A percentile compares a stretch with the other conserved stretches of the same genome.
Conservation (phyloP, 257 asterid species). For the Ballota nigra region DNA sequence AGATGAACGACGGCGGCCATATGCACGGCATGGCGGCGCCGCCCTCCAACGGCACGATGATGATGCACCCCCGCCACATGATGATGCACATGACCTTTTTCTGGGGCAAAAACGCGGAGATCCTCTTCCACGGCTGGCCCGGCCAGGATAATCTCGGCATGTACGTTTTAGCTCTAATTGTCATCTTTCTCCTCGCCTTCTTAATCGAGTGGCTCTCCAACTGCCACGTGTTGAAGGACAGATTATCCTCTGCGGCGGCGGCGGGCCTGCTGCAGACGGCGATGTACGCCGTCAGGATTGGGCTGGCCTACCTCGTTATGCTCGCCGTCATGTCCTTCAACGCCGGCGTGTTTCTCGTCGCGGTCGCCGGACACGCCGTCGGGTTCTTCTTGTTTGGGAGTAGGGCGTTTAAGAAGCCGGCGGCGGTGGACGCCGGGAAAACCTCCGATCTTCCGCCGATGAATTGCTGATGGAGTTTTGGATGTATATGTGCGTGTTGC, state of each 20-base stretch:
- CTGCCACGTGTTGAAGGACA: slow-evolving; percentile 35
- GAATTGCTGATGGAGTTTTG: slow-evolving; percentile 34
- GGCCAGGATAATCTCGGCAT: slow-evolving; percentile 55
- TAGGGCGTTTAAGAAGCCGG: slow-evolving; percentile 40
- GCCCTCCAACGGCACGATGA: slow-evolving; percentile 25
- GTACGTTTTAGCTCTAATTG: slow-evolving; percentile 52
- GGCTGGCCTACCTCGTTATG: slow-evolving; percentile 71
- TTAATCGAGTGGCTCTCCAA: slow-evolving; percentile 61
- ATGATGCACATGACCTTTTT: slow-evolving; percentile 96
- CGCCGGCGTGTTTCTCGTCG: slow-evolving; percentile 62
- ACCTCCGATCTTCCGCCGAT: slow-evolving; percentile 52
- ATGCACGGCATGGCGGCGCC: slow-evolving; percentile 39
- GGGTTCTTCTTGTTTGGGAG: slow-evolving; percentile 72
- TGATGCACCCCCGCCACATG: slow-evolving; percentile 43
- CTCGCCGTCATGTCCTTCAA: slow-evolving; percentile 83
- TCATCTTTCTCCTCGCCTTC: slow-evolving; percentile 44
- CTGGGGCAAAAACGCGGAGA: slow-evolving; percentile 78
- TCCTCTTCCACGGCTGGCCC: slow-evolving; percentile 74
- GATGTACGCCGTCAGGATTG: slow-evolving; percentile 47
- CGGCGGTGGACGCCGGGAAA: slow-evolving; percentile 31
- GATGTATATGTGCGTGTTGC: no score
- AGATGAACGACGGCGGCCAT: slow-evolving; percentile 38
- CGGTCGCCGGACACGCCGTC: slow-evolving; percentile 53
- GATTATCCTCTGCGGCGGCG: slow-evolving; percentile 9
- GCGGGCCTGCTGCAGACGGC: slow-evolving; percentile 50